A percentile compares a stretch with the other conserved stretches of the same genome.
Conservation (phyloP, 2,329 filamentous ascomycete genomes). For the Xylariomycetidae sp. region DNA sequence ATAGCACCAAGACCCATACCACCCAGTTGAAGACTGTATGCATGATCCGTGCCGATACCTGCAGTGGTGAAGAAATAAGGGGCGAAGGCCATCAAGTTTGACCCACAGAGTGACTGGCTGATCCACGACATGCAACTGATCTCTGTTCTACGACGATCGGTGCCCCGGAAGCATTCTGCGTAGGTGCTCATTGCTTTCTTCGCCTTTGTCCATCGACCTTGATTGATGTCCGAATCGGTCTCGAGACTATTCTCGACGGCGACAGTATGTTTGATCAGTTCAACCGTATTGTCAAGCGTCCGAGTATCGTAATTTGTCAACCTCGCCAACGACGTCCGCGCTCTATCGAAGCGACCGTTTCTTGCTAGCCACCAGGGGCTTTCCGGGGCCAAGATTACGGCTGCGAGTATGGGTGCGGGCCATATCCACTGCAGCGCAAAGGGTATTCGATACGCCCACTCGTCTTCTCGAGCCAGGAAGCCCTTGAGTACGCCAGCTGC, state of each 20-base stretch:
- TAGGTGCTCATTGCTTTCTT: constrained; percentile 25
- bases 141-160: constrained; percentile 29
- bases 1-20: constrained; percentile 3
- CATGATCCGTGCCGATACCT: constrained; percentile 12
- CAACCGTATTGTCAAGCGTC: constrained; percentile 19
- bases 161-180: constrained; percentile 31
- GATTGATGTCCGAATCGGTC: constrained; percentile 16
- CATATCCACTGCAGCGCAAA: constrained; percentile 37
- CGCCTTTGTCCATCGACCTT: not conserved
- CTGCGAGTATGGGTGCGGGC: constrained; percentile 28
- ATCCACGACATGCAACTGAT: constrained; percentile 24
- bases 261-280: constrained; percentile 31
- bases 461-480: constrained; percentile 21
- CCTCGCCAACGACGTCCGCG: constrained; percentile 23
- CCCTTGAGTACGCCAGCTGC: constrained; percentile 28
- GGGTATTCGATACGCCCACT: constrained; percentile 33
- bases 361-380: constrained; percentile 36
- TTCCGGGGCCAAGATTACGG: constrained; percentile 32
- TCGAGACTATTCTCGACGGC: constrained; percentile 31
- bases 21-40: constrained; percentile 5
- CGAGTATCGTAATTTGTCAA: constrained; percentile 16
- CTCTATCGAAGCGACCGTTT: constrained; percentile 23
- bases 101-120: constrained; percentile 17
- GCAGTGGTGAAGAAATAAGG: constrained; percentile 27
- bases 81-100: constrained; percentile 20